Base-by-base conservation (phyloP, 2,329 filamentous ascomycete species). In the Fusarium sp. region DNA sequence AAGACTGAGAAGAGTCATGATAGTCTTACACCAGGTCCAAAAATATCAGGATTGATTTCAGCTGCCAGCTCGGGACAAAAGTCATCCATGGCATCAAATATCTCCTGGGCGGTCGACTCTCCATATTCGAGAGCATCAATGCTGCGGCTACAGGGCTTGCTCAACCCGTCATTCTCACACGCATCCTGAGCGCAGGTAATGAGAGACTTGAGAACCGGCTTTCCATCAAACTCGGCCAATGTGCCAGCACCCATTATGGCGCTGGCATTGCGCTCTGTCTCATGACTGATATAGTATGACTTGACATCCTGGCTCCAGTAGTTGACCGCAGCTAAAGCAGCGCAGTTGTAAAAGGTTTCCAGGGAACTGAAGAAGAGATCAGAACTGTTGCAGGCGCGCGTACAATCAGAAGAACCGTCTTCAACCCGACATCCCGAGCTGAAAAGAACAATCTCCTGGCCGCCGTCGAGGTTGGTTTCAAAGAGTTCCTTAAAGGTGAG, bases 261-360 rank as follows among this genome's bases (percentile, higher is more conserved):
- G 66, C 81, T 83, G 2, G 80, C 82, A 70, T 83, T 83, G 63
- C 73, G 72, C 74, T 83, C 82, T 2, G 82, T 80, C 69, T 81
- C 80, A 3, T 75, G 70, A 24, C 72, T 78, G 44, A 83, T 70
- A 61, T 80, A 79, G 62, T 79, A 83, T 14, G 66, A 64, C 14
- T 70, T 74, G 1, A 67, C 69, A n/a, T 81, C 78, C 20, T 73
- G 74, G 6, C 78, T 79, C 80, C 81, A 81, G 73, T 82, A 79
- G 16, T 78, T 74, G 11, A 83, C 78, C 5, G 81, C 79, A 5
- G 82, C 78, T 24, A 83, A 69, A 5, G 82, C 80, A 24, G 80
- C 81, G 53, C 82, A 83, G 71, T 83, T 83, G 75, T 83, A 83
- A 55, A 83, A 83, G 1, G 81, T 82, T 67, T 83, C 82, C 7